Percentiles rank a stretch among this genome's conserved stretches.
These are phyloP conservation scores for Hymenoscyphus linearis DNA, from an alignment of 2,329 filamentous ascomycete species.

Conservation along the genomic window DNA sequence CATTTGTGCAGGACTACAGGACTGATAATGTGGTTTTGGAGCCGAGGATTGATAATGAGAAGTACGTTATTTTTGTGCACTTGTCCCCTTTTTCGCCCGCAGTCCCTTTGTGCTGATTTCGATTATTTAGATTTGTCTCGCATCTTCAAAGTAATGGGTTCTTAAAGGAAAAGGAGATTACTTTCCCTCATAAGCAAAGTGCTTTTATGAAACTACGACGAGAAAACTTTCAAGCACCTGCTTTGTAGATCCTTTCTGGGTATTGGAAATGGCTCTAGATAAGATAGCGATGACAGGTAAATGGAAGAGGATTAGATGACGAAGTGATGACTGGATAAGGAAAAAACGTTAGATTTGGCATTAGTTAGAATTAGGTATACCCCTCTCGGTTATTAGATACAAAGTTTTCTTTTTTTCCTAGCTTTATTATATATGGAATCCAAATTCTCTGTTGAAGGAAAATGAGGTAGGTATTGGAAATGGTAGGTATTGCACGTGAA, in stretches of 20 bases:
- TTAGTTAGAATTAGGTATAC: no score
- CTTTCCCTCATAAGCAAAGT: slow-evolving; percentile 87
- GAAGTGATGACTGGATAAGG: no score
- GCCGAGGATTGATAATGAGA: slow-evolving; percentile 83
- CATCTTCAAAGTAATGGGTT: slow-evolving; percentile 75
- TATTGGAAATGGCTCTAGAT: no score
- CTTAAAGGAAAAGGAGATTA: slow-evolving; percentile 77
- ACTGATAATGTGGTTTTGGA: slow-evolving; percentile 83
- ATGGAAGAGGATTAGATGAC: no score
- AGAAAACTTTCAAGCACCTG: slow-evolving; percentile 73
- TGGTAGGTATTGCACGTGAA: no score
- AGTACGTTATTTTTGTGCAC: slow-evolving; percentile 50
- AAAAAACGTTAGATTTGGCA: no score
- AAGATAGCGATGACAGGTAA: no score
- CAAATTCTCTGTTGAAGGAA: no score
- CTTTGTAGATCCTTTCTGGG: slow-evolving; percentile 28
- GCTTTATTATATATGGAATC: no score
- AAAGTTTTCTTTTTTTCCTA: no score
- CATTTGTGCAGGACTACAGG: slow-evolving; percentile 68
- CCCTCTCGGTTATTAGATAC: no score
- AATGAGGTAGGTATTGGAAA: no score
- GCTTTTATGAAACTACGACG: slow-evolving; percentile 77
- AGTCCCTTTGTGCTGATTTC: neutral
- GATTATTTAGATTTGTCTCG: slow-evolving; percentile 48
- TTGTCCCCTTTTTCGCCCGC: neutral